These are phyloP conservation scores for Lasiosphaeriaceae sp. DNA, from an alignment of 495 filamentous ascomycete species.

Conservation along the genomic window DNA sequence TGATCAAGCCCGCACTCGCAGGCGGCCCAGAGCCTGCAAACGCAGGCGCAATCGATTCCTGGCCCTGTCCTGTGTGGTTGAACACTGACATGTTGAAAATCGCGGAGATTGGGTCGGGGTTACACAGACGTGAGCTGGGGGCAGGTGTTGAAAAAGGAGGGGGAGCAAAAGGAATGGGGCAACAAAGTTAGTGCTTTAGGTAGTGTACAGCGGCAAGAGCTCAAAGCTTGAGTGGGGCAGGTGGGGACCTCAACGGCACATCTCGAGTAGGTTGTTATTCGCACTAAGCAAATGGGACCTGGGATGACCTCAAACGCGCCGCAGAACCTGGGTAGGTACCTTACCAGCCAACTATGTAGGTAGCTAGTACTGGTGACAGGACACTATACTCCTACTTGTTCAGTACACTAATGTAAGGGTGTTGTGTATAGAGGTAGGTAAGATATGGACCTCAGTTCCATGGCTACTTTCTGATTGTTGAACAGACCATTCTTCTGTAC, in stretches of 20 bases:
- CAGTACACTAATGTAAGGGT: neutral
- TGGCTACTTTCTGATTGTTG: too few species aligned
- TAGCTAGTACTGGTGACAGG: too few species aligned
- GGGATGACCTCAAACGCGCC: neutral
- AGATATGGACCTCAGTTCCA: too few species aligned
- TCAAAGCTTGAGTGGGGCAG: slow-evolving; percentile 7
- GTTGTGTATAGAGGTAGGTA: neutral
- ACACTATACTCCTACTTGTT: too few species aligned
- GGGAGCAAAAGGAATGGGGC: neutral
- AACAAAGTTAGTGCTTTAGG: neutral
- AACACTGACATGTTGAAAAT: slow-evolving; percentile 4
- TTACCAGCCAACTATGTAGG: too few species aligned
- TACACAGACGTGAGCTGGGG: too few species aligned
- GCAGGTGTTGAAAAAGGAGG: neutral
- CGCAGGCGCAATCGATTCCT: too few species aligned
- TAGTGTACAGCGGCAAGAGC: neutral
- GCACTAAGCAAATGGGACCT: neutral
- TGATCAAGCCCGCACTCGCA: neutral
- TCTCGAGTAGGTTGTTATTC: too few species aligned
- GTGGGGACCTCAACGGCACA: slow-evolving; percentile 1
- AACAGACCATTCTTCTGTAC: neutral
- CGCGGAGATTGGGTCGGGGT: slow-evolving; percentile 6
- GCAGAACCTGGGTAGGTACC: too few species aligned
- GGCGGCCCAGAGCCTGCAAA: neutral
- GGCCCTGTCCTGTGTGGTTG: too few species aligned